Evolutionary conservation across 352 stramenopile genomes (phyloP), one percentile per base, ranked within the genome.

Genomic region (Globisporangium uncinulatum): DNA sequence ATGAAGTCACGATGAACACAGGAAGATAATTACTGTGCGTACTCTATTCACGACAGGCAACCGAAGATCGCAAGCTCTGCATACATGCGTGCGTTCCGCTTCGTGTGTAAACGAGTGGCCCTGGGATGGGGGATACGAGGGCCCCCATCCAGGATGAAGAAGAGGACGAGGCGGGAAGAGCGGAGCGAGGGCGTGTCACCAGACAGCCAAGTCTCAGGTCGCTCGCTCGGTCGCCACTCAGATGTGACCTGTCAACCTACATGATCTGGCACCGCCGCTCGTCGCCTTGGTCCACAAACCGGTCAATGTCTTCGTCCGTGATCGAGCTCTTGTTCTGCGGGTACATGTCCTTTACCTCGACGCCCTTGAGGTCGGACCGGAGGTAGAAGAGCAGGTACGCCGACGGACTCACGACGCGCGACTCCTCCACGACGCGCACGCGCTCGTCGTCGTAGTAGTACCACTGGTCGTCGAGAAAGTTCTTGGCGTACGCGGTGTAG

Each of bases 361-460:
- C 71, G 51, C 70, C 72, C 56, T 92, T 82, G 74, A 96, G 92
- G 63, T 97, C 89, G 6, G 87, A 93, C 37, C 87, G 80, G 39
- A 96, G 61, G 64, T 97, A 98, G 61, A 97, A 98, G 8, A 97
- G 76, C 61, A 97, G 70, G 69, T 98, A 98, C 21, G 89, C 87
- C 1, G 86, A 89, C 32, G 84, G 70, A 19, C 70, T 94, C 20
- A 95, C 80, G 31, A 96, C 76, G 59, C 95, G 88, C 48, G 79
- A 75, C 50, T 95, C 87, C 60, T 94, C 84, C 2, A 97, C 76
- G 10, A 94, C 72, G 54, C 86, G 82, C 36, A 94, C 85, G 34
- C 85, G 83, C 66, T 94, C 83, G 59, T 96, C 87, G 61, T 96
- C 87, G 61, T 94, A 96, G 63, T 87, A 94, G 51, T 95, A 95